Percentiles rank a stretch among this genome's conserved stretches.
Conservation (phyloP, 371 early-diverging fungal species). For the Mortierella sp. region DNA sequence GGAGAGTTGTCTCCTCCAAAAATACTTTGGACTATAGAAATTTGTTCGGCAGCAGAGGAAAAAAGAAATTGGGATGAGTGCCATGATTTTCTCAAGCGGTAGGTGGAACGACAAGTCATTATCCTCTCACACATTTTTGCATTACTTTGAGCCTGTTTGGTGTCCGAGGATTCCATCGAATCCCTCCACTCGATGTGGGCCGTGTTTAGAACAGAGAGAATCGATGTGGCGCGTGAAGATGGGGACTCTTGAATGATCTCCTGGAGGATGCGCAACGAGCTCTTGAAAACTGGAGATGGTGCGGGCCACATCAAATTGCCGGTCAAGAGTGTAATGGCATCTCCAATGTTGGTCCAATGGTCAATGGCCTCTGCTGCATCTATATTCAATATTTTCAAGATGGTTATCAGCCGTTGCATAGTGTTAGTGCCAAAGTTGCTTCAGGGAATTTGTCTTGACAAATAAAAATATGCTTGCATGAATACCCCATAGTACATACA, state of each 20-base stretch:
- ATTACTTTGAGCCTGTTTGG: constrained; percentile 17
- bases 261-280: constrained; percentile 28
- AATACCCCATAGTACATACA: constrained; percentile 23
- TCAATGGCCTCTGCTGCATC: constrained; percentile 47
- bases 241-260: constrained; percentile 36
- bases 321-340: constrained; percentile 23
- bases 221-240: constrained; percentile 17
- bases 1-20: constrained; percentile 45
- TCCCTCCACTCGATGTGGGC: constrained; percentile 34
- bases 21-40: constrained; percentile 25
- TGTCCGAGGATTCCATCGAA: constrained; percentile 10
- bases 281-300: constrained; percentile 19
- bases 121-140: background rate
- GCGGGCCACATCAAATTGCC: constrained; percentile 48
- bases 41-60: background rate
- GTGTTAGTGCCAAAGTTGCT: too few relatives aligned
- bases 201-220: constrained; percentile 20
- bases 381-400: background rate
- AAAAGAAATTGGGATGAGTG: background rate
- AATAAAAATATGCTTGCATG: background rate
- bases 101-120: background rate
- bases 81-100: background rate
- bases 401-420: too few relatives aligned
- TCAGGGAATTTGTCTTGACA: too few relatives aligned
- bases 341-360: constrained; percentile 49